Evolutionary conservation across 2,329 filamentous ascomycete species (phyloP).

Genomic region (Colletotrichum cereale): DNA sequence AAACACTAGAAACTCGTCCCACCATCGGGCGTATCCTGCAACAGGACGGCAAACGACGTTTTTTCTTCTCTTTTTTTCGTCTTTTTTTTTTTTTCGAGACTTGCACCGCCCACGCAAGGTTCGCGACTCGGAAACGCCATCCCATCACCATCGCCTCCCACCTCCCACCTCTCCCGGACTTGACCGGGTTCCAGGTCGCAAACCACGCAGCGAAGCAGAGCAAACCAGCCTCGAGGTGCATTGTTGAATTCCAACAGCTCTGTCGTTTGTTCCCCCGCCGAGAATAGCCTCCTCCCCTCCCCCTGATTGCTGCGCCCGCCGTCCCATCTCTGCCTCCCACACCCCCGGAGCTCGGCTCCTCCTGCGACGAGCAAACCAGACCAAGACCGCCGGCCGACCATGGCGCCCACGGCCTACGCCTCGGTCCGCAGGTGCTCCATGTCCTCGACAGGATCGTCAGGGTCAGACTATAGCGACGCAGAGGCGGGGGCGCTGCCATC

Average conservation of each 20-base stretch:
- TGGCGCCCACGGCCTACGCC: conserved; percentile 30
- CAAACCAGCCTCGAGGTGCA: neutral
- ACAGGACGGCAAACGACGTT: neutral
- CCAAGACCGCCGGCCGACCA: neutral
- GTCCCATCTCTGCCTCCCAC: neutral
- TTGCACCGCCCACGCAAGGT: conserved; percentile 26
- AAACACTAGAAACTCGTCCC: conserved; percentile 1
- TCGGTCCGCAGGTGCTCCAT: conserved; percentile 36
- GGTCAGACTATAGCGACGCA: conserved; percentile 1
- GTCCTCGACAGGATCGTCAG: conserved; percentile 25
- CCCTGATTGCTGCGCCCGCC: conserved; percentile 8
- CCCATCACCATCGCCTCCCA: conserved; percentile 8
- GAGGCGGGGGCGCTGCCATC: conserved; percentile 2
- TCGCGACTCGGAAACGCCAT: conserved; percentile 36
- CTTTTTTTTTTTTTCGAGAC: neutral
- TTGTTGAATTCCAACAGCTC: neutral
- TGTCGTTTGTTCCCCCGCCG: neutral
- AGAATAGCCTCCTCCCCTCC: neutral
- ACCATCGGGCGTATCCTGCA: conserved; percentile 11
- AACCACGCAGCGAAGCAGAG: neutral
- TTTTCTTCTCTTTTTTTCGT: neutral
- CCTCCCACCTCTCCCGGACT: neutral
- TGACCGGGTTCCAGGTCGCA: conserved; percentile 12
- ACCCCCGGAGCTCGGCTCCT: neutral
- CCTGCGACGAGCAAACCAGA: conserved; percentile 6